A percentile compares a stretch with the other conserved stretches of the same genome.
Conservation (phyloP, 768 basidiomycete species). For the Chalciporus pseudorubinellus region DNA sequence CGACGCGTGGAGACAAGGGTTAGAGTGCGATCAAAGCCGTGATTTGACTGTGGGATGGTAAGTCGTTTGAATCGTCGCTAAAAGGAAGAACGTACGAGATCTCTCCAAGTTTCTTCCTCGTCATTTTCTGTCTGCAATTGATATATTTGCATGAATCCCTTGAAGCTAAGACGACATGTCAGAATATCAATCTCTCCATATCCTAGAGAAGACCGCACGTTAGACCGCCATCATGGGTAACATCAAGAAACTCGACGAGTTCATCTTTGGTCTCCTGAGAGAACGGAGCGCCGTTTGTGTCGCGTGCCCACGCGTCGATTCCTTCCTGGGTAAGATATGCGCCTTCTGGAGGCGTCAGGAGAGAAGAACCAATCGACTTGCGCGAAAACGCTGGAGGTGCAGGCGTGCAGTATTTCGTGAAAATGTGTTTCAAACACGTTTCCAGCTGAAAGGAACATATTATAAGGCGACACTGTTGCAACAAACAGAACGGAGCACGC, state of each 20-base stretch:
- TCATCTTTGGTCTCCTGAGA: constrained; percentile 76
- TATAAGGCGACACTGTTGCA: background rate
- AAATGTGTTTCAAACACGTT: constrained; percentile 69
- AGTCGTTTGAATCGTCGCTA: constrained; percentile 2
- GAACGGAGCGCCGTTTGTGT: constrained; percentile 83
- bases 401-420: constrained; percentile 73
- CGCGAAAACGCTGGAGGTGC: constrained; percentile 12
- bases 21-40: constrained; percentile 72
- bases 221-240: constrained; percentile 65
- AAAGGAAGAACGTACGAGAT: constrained; percentile 50
- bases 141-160: constrained; percentile 80
- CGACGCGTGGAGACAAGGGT: constrained; percentile 55
- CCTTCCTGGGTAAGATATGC: constrained; percentile 60
- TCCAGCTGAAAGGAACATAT: constrained; percentile 54
- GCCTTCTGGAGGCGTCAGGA: constrained; percentile 47
- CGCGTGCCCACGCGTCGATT: constrained; percentile 71
- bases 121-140: constrained; percentile 84
- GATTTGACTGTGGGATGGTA: constrained; percentile 49
- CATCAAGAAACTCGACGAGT: constrained; percentile 71
- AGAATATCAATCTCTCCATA: background rate
- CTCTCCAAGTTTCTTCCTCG: constrained; percentile 82
- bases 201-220: constrained; percentile 49
- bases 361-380: constrained; percentile 23
- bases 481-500: constrained; percentile 9
- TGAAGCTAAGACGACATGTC: constrained; percentile 45